Evolutionary conservation across 2,329 filamentous ascomycete species (phyloP).

Genomic region (Cyphellophora europaea): DNA sequence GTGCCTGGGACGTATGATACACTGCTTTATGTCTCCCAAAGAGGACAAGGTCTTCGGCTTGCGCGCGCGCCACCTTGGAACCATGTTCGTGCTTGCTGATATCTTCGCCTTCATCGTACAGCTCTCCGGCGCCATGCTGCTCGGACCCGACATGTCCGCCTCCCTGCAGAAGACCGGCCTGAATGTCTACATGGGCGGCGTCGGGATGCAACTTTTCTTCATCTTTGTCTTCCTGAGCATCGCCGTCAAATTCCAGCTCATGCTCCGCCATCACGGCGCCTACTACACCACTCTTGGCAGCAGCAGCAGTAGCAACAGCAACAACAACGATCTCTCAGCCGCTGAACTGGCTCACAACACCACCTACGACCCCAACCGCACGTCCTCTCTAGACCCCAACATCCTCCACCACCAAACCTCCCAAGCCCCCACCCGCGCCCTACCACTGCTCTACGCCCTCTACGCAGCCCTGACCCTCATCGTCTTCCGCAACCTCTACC

Average conservation of each 20-base stretch:
- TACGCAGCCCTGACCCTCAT: constrained; percentile 44
- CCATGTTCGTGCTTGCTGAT: constrained; percentile 33
- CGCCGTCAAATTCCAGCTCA: constrained; percentile 38
- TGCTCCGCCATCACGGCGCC: constrained; percentile 2
- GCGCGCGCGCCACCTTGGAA: constrained; percentile 27
- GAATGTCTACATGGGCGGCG: constrained; percentile 34
- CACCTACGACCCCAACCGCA: background rate
- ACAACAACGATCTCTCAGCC: background rate
- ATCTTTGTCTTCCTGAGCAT: constrained; percentile 41
- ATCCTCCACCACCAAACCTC: constrained; percentile 7
- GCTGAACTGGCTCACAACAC: background rate
- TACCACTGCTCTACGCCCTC: constrained; percentile 36
- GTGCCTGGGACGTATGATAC: constrained; percentile 36
- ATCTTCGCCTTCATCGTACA: constrained; percentile 38
- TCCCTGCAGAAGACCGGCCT: constrained; percentile 26
- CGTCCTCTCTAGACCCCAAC: too few species aligned
- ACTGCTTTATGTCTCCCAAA: constrained; percentile 28
- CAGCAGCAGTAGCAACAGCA: too few species aligned
- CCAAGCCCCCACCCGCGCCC: constrained; percentile 10
- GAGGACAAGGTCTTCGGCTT: constrained; percentile 28
- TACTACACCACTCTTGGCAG: too few species aligned
- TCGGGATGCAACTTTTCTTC: constrained; percentile 45
- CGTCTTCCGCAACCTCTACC: constrained; percentile 46
- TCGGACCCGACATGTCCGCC: constrained; percentile 19
- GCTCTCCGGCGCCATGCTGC: constrained; percentile 28